Evolutionary conservation across 345 rosid species (phyloP), one percentile per base, ranked within the genome.

Genomic region (Passiflora organensis): DNA sequence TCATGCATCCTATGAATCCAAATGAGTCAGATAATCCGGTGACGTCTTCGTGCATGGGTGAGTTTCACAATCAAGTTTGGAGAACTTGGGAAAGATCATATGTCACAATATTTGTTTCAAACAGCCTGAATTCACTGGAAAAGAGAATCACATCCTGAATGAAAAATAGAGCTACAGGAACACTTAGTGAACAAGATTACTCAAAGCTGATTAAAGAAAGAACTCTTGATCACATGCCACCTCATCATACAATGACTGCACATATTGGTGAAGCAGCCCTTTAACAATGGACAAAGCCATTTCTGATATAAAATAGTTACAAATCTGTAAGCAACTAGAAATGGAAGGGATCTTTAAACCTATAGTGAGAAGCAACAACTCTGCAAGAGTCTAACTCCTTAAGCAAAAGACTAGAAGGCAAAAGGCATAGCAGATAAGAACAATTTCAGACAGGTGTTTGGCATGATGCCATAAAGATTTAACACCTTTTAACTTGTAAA

Each of bases 221-320:
- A 60, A 20, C 36, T 10, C 50, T 38, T 10, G 20, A 28, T 61
- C 12, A 43, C 19, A n/a, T 11, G 17, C 65, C 55, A 78, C 86
- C 83, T 81, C 79, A 47, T 71, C 72, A 39, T 72, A 44, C 60
- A 79, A 60, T 50, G 82, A 77, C 50, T 70, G 56, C 45, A 68
- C 38, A 59, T 82, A 74, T 47, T 59, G 64, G 53, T 82, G 68
- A 34, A 72, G 80, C 56, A 75, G 55, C 37, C 53, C 76, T 55
- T 63, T 71, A 43, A 77, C 68, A 53, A 79, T 79, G 37, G 72
- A 48, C 54, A 79, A 32, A 52, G 82, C 80, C 82, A 79, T 75
- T 75, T 69, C 47, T 48, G 34, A 28, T 28, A 28, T 28, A 28
- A 28, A 28, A 28, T 28, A 28, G 34, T 28, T 2, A 28, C 34